Conservation (phyloP, 352 stramenopile genomes). For the Phytopythium mirpurense region DNA sequence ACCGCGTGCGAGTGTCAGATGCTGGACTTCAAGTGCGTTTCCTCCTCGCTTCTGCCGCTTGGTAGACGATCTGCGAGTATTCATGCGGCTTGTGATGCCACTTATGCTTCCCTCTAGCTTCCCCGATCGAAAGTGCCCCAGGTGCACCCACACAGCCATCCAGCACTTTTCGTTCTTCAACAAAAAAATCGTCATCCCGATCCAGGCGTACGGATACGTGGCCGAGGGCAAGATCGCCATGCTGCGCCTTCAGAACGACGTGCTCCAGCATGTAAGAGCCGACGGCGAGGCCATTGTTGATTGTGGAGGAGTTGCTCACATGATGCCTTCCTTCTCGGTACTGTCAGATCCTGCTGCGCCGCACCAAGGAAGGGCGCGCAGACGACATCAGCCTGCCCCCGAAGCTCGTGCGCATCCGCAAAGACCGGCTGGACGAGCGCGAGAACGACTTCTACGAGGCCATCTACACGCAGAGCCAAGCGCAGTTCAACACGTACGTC, state of each 20-base stretch:
- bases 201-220: conserved; percentile 94
- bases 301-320: no score
- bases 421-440: conserved; percentile 80
- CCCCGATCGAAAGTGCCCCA: conserved; percentile 78
- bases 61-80: no score
- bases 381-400: conserved; percentile 91
- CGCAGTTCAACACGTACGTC: conserved; percentile 98
- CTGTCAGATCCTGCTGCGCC: conserved; percentile 93
- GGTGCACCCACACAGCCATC: conserved; percentile 93
- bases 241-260: conserved; percentile 94
- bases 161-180: conserved; percentile 99
- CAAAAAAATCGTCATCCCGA: conserved; percentile 98
- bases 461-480: conserved; percentile 96
- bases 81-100: background rate
- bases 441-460: conserved; percentile 99
- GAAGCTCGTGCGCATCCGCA: conserved; percentile 86
- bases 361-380: conserved; percentile 97
- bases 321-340: no score
- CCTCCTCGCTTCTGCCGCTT: background rate
- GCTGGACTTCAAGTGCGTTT: conserved; percentile 92
- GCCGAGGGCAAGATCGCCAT: conserved; percentile 93
- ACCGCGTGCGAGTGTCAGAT: conserved; percentile 92
- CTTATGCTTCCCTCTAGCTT: conserved; percentile 44
- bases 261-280: conserved; percentile 76
- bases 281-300: background rate